Conservation (phyloP, 2,329 filamentous ascomycete genomes). For the Exophiala viscosa region DNA sequence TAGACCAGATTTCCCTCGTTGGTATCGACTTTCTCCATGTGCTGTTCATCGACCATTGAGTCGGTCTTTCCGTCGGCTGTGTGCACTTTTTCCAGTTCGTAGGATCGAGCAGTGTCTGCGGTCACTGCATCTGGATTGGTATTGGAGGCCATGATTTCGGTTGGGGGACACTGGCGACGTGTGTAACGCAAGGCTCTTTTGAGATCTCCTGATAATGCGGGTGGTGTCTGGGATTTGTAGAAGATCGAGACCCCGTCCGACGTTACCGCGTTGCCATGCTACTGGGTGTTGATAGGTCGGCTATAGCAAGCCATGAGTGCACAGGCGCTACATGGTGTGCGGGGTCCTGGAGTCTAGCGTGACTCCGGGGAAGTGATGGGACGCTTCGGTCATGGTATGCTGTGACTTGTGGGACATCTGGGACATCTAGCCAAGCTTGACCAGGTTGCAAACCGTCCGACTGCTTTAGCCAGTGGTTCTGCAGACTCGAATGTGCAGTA, state of each 20-base stretch:
- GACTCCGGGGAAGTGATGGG: too few relatives aligned
- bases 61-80: not conserved
- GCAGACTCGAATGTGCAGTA: too few relatives aligned
- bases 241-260: not conserved
- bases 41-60: constrained; percentile 7
- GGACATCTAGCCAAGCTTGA: too few relatives aligned
- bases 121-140: not conserved
- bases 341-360: too few relatives aligned
- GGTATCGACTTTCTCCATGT: constrained; percentile 12
- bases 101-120: not conserved
- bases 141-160: not conserved
- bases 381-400: too few relatives aligned
- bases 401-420: too few relatives aligned
- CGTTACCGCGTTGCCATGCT: not conserved
- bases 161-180: not conserved
- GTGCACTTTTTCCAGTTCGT: not conserved
- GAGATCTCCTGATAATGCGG: not conserved
- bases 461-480: too few relatives aligned
- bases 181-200: not conserved
- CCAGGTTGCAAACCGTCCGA: too few relatives aligned
- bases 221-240: not conserved
- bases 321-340: too few relatives aligned
- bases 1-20: constrained; percentile 16
- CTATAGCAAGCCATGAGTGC: too few relatives aligned
- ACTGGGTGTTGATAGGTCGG: too few relatives aligned